Evolutionary conservation across 2,329 filamentous ascomycete genomes (phyloP).

Genomic region (Cordyceps farinosa): DNA sequence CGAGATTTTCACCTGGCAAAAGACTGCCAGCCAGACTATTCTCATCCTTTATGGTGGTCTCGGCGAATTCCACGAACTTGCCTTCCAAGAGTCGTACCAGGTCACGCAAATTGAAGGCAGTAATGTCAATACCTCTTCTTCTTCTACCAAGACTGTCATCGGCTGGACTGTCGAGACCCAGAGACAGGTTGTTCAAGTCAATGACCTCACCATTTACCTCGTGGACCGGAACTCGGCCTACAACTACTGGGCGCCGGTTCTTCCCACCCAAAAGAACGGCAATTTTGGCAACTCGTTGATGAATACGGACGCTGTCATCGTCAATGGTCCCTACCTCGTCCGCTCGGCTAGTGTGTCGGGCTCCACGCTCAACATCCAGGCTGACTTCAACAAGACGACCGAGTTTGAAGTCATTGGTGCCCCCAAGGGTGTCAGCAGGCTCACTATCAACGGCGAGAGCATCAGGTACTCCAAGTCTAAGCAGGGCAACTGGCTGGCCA

Average conservation of each 20-base stretch:
- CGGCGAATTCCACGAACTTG: constrained; percentile 58
- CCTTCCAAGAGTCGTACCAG: constrained; percentile 30
- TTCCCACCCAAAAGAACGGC: constrained; percentile 29
- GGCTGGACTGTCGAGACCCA: constrained; percentile 5
- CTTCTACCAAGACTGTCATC: constrained; percentile 7
- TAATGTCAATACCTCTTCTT: background rate
- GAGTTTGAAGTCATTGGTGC: constrained; percentile 63
- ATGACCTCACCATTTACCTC: constrained; percentile 10
- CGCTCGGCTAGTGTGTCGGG: constrained; percentile 53
- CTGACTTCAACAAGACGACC: constrained; percentile 65
- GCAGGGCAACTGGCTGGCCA: constrained; percentile 40
- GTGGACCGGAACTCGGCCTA: constrained; percentile 57
- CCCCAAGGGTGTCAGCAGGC: constrained; percentile 40
- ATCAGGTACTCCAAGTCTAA: constrained; percentile 32
- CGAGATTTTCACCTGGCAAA: constrained; percentile 64
- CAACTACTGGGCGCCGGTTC: constrained; percentile 59
- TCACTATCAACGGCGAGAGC: constrained; percentile 36
- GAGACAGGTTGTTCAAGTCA: constrained; percentile 6
- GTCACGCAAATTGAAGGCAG: background rate
- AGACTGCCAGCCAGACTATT: constrained; percentile 53
- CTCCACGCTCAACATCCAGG: constrained; percentile 55
- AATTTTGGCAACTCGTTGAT: constrained; percentile 22
- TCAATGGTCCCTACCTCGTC: constrained; percentile 58
- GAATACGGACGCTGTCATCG: constrained; percentile 43
- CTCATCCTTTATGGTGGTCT: constrained; percentile 59